Evolutionary conservation across 2,329 filamentous ascomycete species (phyloP).

Genomic region (Cryphonectria radicalis): DNA sequence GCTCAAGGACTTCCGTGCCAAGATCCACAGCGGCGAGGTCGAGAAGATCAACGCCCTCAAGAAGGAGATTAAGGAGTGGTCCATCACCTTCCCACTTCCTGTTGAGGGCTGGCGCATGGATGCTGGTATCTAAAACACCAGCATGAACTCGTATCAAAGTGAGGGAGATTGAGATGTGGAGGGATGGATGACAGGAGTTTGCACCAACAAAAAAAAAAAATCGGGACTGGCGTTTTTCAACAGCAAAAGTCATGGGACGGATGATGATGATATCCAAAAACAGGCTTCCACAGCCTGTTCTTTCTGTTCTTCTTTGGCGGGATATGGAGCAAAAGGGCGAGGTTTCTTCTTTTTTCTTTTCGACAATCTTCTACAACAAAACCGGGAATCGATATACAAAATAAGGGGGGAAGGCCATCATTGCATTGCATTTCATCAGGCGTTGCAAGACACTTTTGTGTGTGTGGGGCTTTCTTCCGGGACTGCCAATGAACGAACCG

Average conservation of each 20-base stretch:
- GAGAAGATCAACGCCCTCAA: conserved; percentile 81
- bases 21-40: conserved; percentile 78
- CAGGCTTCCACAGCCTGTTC: conserved; percentile 29
- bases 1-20: conserved; percentile 99
- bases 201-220: conserved; percentile 1
- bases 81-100: conserved; percentile 88
- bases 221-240: conserved; percentile 29
- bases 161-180: conserved; percentile 22
- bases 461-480: conserved; percentile 37
- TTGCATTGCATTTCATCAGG: conserved; percentile 41
- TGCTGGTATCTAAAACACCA: conserved; percentile 57
- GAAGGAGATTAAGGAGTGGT: conserved; percentile 90
- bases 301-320: conserved; percentile 11
- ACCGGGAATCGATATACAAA: not conserved
- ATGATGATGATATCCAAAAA: conserved; percentile 28
- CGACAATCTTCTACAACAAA: not conserved
- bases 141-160: not conserved
- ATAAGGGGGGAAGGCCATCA: conserved; percentile 27
- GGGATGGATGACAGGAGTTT: not conserved
- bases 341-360: conserved; percentile 9
- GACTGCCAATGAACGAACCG: conserved; percentile 36
- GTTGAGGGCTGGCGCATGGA: conserved; percentile 73
- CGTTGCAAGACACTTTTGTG: conserved; percentile 37
- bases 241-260: conserved; percentile 30
- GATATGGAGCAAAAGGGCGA: conserved; percentile 8